Conservation (phyloP, 73 alveolate species). For the Tetrahymena malaccensis region DNA sequence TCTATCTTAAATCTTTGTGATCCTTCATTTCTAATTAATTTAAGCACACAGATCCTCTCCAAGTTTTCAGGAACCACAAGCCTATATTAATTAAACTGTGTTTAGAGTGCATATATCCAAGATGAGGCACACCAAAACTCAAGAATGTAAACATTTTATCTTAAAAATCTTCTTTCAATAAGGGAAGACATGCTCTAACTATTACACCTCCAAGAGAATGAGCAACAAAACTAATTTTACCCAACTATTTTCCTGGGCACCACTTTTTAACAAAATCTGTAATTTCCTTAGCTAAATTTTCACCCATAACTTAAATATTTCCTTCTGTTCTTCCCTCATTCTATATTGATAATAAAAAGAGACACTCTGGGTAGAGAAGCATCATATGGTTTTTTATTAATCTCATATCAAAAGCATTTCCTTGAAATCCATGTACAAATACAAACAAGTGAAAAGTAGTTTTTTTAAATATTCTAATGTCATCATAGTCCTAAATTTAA, state of each 20-base stretch:
- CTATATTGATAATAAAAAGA: slow-evolving; percentile 58
- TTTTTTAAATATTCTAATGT: neutral
- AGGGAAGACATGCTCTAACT: slow-evolving; percentile 69
- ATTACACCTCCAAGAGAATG: slow-evolving; percentile 98
- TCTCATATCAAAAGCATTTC: slow-evolving; percentile 88
- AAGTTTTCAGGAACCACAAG: slow-evolving; percentile 89
- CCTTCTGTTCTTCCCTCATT: slow-evolving; percentile 85
- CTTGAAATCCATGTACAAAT: slow-evolving; percentile 92
- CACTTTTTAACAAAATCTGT: slow-evolving; percentile 70
- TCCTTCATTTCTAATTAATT: slow-evolving; percentile 84
- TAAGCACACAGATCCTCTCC: slow-evolving; percentile 76
- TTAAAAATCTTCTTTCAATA: slow-evolving; percentile 57
- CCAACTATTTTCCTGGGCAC: slow-evolving; percentile 70
- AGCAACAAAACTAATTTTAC: slow-evolving; percentile 93
- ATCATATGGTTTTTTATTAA: slow-evolving; percentile 70
- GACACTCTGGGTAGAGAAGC: slow-evolving; percentile 69
- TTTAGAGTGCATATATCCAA: slow-evolving; percentile 83
- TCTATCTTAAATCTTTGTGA: slow-evolving; percentile 63
- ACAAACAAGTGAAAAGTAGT: slow-evolving; percentile 66
- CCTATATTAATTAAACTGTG: slow-evolving; percentile 85
- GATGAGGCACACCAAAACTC: slow-evolving; percentile 94
- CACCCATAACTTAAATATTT: slow-evolving; percentile 78
- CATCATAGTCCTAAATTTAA: neutral
- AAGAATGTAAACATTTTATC: slow-evolving; percentile 76
- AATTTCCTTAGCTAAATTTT: slow-evolving; percentile 75